Evolutionary conservation across 768 basidiomycete genomes (phyloP), one percentile per base, ranked within the genome.

Genomic region (Psilocybe azurescens): DNA sequence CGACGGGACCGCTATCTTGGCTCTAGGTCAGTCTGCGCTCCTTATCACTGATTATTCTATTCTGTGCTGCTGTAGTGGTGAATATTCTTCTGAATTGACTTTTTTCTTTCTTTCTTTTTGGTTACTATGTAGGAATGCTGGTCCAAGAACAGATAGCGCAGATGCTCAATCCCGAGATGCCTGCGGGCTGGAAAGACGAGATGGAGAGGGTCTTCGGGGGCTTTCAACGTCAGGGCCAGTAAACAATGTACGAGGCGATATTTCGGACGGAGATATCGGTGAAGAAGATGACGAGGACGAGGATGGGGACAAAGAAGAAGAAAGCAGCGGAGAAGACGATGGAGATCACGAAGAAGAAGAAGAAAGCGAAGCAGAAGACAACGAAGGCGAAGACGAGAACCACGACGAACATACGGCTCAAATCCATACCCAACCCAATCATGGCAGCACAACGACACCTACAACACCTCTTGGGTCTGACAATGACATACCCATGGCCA

Each of bases 1-100:
- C 63, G 88, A 91, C 66, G 91, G 91, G 3, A 87, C 88, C 9
- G 89, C 89, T 3, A 79, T 93, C 48, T 78, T 93, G 73, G 89
- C 85, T 3, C 79, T 93, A 63, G 89, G 91, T 91, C 36, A 24
- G 81, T 74, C 20, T 18, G 51, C 28, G 28, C 1, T 36, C 55
- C 39, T 61, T 11, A 20, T 24, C 24, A 24, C 24, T 24, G 24
- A 24, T 24, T 24, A 24, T 24, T 24, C 24, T 24, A 24, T 24
- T 24, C 24, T 24, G 24, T 24, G 24, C 24, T 24, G 24, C 2
- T 2, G 24, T 24, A 52, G 28, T 51, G 46, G 16, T 51, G 11
- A 7, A 18, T 16, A 28, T 29, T 24, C 14, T 48, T 5, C 36
- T 48, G 18, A 24, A 13, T 14, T 32, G 33, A 20, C 32, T 14